Evolutionary conservation across 2,329 filamentous ascomycete genomes (phyloP).

Genomic region (Penicillium concentricum): DNA sequence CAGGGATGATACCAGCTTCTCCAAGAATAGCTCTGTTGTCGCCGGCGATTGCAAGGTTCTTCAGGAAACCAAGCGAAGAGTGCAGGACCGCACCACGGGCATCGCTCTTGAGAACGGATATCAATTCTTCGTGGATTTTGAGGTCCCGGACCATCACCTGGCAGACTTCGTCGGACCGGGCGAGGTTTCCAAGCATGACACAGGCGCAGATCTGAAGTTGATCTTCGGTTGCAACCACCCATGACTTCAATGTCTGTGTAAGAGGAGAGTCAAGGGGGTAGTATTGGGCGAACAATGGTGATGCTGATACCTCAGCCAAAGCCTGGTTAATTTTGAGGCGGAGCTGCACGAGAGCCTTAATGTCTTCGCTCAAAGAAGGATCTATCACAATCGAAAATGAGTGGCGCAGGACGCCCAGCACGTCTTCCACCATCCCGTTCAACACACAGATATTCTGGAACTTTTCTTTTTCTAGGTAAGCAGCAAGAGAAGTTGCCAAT

Average conservation of each 20-base stretch:
- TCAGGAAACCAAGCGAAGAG: slow-evolving; percentile 47
- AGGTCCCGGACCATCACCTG: slow-evolving; percentile 40
- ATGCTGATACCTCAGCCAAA: slow-evolving; percentile 43
- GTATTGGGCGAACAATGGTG: slow-evolving; percentile 34
- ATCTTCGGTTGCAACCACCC: slow-evolving; percentile 41
- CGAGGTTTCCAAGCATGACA: slow-evolving; percentile 50
- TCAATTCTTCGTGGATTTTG: slow-evolving; percentile 41
- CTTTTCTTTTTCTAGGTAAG: slow-evolving; percentile 38
- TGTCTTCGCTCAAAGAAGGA: slow-evolving; percentile 33
- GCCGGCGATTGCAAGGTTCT: slow-evolving; percentile 48
- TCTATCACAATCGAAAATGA: slow-evolving; percentile 31
- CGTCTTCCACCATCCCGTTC: slow-evolving; percentile 31
- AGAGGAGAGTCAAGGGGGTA: slow-evolving; percentile 42
- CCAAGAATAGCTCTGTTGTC: slow-evolving; percentile 43
- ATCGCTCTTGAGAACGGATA: slow-evolving; percentile 40
- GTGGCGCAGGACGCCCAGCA: slow-evolving; percentile 33
- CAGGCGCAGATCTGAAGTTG: slow-evolving; percentile 49
- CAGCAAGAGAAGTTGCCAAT: slow-evolving; percentile 33
- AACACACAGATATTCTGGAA: slow-evolving; percentile 41
- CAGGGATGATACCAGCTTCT: slow-evolving; percentile 40
- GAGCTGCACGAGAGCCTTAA: slow-evolving; percentile 34
- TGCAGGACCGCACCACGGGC: slow-evolving; percentile 44
- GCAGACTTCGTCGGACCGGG: slow-evolving; percentile 46
- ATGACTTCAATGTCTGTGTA: slow-evolving; percentile 38
- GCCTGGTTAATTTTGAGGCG: slow-evolving; percentile 42